Evolutionary conservation across 345 rosid genomes (phyloP), one percentile per base, ranked within the genome.

Genomic region (Lepidium africanum): DNA sequence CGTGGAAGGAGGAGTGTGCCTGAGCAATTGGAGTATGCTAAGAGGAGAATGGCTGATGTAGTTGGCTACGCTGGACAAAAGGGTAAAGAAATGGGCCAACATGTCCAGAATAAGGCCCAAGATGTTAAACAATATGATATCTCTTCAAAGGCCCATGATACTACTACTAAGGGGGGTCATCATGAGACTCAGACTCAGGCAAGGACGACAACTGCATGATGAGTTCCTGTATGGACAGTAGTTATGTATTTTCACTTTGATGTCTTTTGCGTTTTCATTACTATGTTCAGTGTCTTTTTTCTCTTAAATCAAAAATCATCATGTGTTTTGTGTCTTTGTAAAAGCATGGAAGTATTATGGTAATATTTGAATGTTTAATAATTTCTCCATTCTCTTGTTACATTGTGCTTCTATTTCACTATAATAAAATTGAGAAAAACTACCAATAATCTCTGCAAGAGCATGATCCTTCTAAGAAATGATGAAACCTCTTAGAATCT

Each of bases 401-500:
- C 23, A 21, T 21, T 21, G 23, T 21, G 23, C 3, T 21, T 21
- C 23, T 21, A 21, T 1, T 21, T n/a, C 23, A 21, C 23, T 21
- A 21, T 21, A 21, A 21, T 21, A 21, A 21, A 69, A 3, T 7
- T 9, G 8, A 54, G 49, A 37, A 16, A 37, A 16, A 33, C 74
- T 77, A 87, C 90, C 91, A 89, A 59, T 87, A 84, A 78, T 85
- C 92, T 62, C 69, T 80, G 55, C 92, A 89, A 46, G 92, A 85
- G 62, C 89, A 89, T 10, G 62, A 50, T 10, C 96, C 92, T 62
- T 79, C 27, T n/a, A 62, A 63, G 63, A 87, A 89, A 80, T 89
- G 93, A 75, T 89, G 96, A 78, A 85, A 89, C 74, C 91, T 78
- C 77, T 87, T 89, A 2, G 85, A 77, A 69, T 84, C 93, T 73